Base-by-base conservation (phyloP, 2,329 filamentous ascomycete species). In the Alternaria angustiovoidea region DNA sequence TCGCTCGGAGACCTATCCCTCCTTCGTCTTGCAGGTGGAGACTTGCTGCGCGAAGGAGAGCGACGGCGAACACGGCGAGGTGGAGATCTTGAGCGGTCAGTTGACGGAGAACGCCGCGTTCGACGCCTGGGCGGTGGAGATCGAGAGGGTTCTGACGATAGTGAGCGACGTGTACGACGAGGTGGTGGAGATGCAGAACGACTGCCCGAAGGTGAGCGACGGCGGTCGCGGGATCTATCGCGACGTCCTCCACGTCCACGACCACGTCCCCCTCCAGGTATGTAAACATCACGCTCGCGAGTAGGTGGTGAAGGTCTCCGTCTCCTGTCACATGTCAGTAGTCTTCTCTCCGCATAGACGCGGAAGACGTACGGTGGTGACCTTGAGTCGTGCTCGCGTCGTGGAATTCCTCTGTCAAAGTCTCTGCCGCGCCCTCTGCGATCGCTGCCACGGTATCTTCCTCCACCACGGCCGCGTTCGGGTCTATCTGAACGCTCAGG, bases 221-320 rank as follows among this genome's bases (percentile, higher is more conserved):
- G 74, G 32, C 72, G 73, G n/a, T 70, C 67, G 57, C 64, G 72
- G 57, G 72, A 73, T 38, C 70, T 69, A 47, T 75, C 73, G 32
- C 74, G 81, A 72, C 68, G 80, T 69, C 68, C 66, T 52, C 67
- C 70, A 61, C 74, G 80, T 71, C 69, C 69, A 57, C 65, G 68
- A 62, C 79, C 71, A 47, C 81, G 43, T 22, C 78, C 68, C 14
- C 81, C 80, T 22, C 78, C 70, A 16, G 87, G 87, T 38, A 87
- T 81, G 69, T 89, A 89, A 28, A 84, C 82, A 72, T 89, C 87
- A 59, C 81, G 80, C 54, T 84, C 82, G 34, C 85, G 84, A 42
- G 84, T 79, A 47, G 80, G 75, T 59, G 81, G 81, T 60, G 79
- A 78, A 57, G 81, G 82, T 64, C 82, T 80, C 56, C 80, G 77